Conservation (phyloP, 2,329 filamentous ascomycete genomes). For the Ceratocystis alfenasii region DNA sequence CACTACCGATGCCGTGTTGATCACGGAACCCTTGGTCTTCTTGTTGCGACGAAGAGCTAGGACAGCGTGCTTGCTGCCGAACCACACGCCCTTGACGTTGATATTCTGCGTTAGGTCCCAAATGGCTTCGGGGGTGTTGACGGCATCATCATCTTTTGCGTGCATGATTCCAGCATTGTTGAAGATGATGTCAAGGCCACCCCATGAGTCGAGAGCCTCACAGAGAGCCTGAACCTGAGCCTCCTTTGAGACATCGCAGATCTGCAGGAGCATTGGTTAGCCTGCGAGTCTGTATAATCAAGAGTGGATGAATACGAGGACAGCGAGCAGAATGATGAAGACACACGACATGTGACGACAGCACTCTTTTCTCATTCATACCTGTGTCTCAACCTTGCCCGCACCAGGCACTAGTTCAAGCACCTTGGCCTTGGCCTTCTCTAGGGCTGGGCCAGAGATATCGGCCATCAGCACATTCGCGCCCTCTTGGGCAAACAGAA, state of each 20-base stretch:
- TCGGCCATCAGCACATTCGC: conserved; percentile 77
- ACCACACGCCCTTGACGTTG: conserved; percentile 99
- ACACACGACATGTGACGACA: too few species aligned
- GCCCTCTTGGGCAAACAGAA: conserved; percentile 81
- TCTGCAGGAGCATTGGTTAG: conserved; percentile 18
- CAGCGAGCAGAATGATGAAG: too few species aligned
- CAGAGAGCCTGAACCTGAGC: conserved; percentile 62
- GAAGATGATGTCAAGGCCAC: conserved; percentile 84
- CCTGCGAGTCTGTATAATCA: too few species aligned
- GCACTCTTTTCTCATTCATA: conserved; percentile 27
- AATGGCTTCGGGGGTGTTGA: conserved; percentile 76
- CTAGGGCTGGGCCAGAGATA: conserved; percentile 65
- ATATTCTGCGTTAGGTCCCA: conserved; percentile 91
- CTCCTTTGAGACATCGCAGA: conserved; percentile 75
- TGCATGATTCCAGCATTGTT: conserved; percentile 99
- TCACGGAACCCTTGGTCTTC: conserved; percentile 70
- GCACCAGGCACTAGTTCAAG: conserved; percentile 56
- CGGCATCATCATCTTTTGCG: conserved; percentile 62
- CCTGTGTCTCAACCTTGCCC: conserved; percentile 47
- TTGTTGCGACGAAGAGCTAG: conserved; percentile 63
- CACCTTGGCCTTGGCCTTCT: conserved; percentile 63
- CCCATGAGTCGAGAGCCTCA: conserved; percentile 66
- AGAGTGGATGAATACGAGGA: too few species aligned
- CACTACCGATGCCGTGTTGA: conserved; percentile 86
- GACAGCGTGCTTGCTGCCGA: conserved; percentile 82